Conservation (phyloP, 768 basidiomycete genomes). For the Boletus tylopilopsis region DNA sequence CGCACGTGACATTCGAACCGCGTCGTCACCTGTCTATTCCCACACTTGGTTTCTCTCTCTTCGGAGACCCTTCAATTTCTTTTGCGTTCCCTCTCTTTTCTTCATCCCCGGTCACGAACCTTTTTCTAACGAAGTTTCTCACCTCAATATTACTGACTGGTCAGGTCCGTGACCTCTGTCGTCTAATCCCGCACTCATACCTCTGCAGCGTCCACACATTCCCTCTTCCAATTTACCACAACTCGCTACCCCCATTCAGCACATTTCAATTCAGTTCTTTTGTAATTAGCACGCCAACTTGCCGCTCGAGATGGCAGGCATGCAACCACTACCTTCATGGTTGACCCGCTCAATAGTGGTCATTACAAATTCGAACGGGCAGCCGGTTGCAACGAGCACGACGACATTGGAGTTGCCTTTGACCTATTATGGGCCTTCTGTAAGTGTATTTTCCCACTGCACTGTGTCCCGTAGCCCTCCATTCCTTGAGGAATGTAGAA, state of each 20-base stretch:
- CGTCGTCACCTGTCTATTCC: conserved; percentile 18
- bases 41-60: conserved; percentile 12
- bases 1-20: conserved; percentile 34
- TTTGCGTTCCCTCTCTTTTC: not conserved
- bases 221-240: conserved; percentile 14
- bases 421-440: conserved; percentile 81
- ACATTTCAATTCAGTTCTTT: conserved; percentile 3
- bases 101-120: conserved; percentile 5
- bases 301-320: conserved; percentile 33
- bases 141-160: conserved; percentile 10
- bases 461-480: not conserved
- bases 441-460: conserved; percentile 39
- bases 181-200: not conserved
- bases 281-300: not conserved
- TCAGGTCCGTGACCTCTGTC: conserved; percentile 11
- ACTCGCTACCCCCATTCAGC: not conserved
- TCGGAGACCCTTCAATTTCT: conserved; percentile 13
- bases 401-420: conserved; percentile 63
- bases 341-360: conserved; percentile 53
- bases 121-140: conserved; percentile 15
- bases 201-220: conserved; percentile 25
- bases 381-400: conserved; percentile 52
- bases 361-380: conserved; percentile 50
- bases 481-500: not conserved
- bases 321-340: conserved; percentile 73